phyloP scores from a whole-genome alignment of 345 rosid species.

The Sisymbrium altissimum region DNA sequence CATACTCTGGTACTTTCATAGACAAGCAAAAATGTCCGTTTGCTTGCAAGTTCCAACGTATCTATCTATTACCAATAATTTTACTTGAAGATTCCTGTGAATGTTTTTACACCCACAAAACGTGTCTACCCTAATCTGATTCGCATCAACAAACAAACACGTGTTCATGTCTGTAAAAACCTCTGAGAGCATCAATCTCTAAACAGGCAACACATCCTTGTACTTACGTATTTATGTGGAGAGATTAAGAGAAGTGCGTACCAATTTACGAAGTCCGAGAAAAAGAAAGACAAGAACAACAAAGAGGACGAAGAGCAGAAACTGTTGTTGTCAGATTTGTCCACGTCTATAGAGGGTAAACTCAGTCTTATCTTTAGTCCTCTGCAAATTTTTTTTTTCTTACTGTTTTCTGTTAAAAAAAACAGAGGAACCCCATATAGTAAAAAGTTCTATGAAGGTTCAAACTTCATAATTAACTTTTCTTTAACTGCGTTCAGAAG shows the following conservation, averaged over 20 bases:
- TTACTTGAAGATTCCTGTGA: slow-evolving; percentile 25
- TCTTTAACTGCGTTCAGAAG: slow-evolving; percentile 24
- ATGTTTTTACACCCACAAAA: slow-evolving; percentile 14
- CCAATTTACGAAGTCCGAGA: slow-evolving; percentile 19
- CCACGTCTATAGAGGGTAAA: slow-evolving; percentile 22
- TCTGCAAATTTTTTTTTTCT: slow-evolving; percentile 1
- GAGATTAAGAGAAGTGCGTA: slow-evolving; percentile 25
- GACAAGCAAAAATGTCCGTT: slow-evolving; percentile 13
- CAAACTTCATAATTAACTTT: slow-evolving; percentile 12
- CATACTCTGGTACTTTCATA: not conserved
- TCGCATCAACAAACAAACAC: slow-evolving; percentile 28
- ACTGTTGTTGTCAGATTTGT: slow-evolving; percentile 31
- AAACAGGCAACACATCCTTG: slow-evolving; percentile 24
- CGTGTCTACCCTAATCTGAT: slow-evolving; percentile 27
- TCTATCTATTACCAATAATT: slow-evolving; percentile 7
- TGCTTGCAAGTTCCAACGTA: slow-evolving; percentile 22
- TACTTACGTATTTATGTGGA: slow-evolving; percentile 3
- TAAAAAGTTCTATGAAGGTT: slow-evolving; percentile 4
- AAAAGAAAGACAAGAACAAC: slow-evolving; percentile 23
- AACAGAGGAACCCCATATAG: slow-evolving; percentile 1
- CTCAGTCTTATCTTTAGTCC: slow-evolving; percentile 35
- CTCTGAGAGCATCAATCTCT: slow-evolving; percentile 16
- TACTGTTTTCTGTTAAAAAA: slow-evolving; percentile 24
- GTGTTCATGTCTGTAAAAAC: slow-evolving; percentile 22
- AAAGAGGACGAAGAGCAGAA: slow-evolving; percentile 32